Evolutionary conservation across 2,329 filamentous ascomycete genomes (phyloP).

Genomic region (Trichoderma lentiforme): DNA sequence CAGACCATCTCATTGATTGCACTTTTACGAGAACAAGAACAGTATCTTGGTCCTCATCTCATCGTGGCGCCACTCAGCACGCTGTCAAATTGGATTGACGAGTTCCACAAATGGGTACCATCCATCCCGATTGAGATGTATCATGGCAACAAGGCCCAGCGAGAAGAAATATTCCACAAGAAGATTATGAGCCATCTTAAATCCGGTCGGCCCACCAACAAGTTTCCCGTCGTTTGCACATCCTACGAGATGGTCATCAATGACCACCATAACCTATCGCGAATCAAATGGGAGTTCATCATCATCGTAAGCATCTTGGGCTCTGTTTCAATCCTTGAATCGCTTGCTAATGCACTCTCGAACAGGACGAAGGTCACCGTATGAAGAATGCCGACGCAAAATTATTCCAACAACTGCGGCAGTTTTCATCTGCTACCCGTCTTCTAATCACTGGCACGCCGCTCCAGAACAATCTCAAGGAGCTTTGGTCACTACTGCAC

Average conservation of each 20-base stretch:
- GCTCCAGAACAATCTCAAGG: slow-evolving; percentile 90
- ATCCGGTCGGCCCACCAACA: slow-evolving; percentile 52
- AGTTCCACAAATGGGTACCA: slow-evolving; percentile 88
- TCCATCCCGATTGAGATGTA: slow-evolving; percentile 86
- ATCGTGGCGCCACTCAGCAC: slow-evolving; percentile 90
- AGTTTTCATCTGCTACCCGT: slow-evolving; percentile 85
- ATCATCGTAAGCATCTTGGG: slow-evolving; percentile 66
- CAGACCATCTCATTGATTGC: slow-evolving; percentile 88
- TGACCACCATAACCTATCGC: slow-evolving; percentile 75
- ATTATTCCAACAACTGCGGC: slow-evolving; percentile 81
- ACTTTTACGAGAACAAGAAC: slow-evolving; percentile 79
- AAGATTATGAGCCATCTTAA: slow-evolving; percentile 67
- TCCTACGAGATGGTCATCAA: slow-evolving; percentile 95
- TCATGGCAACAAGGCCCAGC: slow-evolving; percentile 76
- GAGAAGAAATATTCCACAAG: slow-evolving; percentile 72
- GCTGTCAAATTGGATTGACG: slow-evolving; percentile 91
- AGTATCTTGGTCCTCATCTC: slow-evolving; percentile 80
- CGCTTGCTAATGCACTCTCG: neutral
- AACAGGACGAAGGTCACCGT: slow-evolving; percentile 85
- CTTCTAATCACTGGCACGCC: slow-evolving; percentile 93
- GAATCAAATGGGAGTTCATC: slow-evolving; percentile 95
- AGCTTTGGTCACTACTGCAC: slow-evolving; percentile 91
- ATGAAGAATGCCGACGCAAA: slow-evolving; percentile 97
- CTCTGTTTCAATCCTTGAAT: rapidly evolving
- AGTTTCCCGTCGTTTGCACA: slow-evolving; percentile 90